Conservation (phyloP, 2,329 filamentous ascomycete species). For the Fusarium anguioides region DNA sequence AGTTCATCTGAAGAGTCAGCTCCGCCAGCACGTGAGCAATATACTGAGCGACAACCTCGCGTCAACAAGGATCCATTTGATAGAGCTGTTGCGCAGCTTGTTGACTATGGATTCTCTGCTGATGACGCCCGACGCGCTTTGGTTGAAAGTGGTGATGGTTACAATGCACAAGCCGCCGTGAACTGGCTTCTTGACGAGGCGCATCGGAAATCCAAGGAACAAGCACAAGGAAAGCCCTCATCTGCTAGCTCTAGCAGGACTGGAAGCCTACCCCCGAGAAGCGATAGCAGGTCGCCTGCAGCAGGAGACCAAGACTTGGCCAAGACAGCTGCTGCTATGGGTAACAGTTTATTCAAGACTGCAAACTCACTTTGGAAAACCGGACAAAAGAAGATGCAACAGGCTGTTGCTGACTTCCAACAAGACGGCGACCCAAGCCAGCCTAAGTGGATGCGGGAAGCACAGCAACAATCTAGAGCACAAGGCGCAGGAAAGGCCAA, state of each 20-base stretch:
- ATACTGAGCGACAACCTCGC: constrained; percentile 38
- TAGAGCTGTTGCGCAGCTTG: constrained; percentile 83
- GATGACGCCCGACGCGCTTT: constrained; percentile 86
- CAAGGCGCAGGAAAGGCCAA: constrained; percentile 48
- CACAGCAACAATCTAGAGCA: constrained; percentile 58
- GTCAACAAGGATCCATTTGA: constrained; percentile 66
- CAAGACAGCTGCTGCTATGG: constrained; percentile 84
- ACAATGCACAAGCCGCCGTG: constrained; percentile 87
- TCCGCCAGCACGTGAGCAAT: constrained; percentile 34
- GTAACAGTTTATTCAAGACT: constrained; percentile 88
- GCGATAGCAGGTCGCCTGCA: constrained; percentile 67
- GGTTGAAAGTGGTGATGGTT: constrained; percentile 79
- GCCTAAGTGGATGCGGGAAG: constrained; percentile 95
- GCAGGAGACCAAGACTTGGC: constrained; percentile 76
- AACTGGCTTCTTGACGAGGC: constrained; percentile 92
- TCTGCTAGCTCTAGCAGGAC: constrained; percentile 52
- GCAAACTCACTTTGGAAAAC: constrained; percentile 97
- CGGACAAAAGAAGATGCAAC: constrained; percentile 90
- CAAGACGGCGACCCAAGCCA: constrained; percentile 78
- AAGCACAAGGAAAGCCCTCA: constrained; percentile 66
- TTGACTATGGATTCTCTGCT: constrained; percentile 93
- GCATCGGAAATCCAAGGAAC: constrained; percentile 83
- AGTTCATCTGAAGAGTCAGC: constrained; percentile 58
- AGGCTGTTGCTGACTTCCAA: constrained; percentile 88
- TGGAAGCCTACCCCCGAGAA: constrained; percentile 37